Base-by-base conservation (phyloP, 257 asterid species). In the Nicotiana tabacum region DNA sequence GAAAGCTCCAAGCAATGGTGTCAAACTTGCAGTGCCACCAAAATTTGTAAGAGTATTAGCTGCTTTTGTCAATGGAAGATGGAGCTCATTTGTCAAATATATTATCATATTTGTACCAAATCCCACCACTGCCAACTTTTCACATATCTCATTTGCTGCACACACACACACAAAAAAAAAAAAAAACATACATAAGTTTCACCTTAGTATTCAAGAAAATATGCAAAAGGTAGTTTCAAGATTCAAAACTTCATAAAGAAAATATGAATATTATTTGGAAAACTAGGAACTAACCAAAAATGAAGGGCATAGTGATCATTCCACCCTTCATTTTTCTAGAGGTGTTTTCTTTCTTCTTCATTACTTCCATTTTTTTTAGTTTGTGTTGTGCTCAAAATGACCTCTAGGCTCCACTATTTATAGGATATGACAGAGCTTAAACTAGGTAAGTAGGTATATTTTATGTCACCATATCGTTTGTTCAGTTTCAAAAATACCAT, bases 41-140 rank as follows among this genome's bases (percentile, higher is more conserved):
- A 94, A 94, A 85, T 92, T 94, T 15, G 98, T 93, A 35, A 93
- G 91, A 1, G 98, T 94, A 79, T 94, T 93, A 48, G 98, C 98
- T 7, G 97, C 98, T 82, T 94, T 88, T 2, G 97, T 92, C 2
- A 94, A 87, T 5, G 98, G 97, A 81, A 94, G 70, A 83, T 94
- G 94, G 15, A 94, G 85, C 81, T 94, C 88, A 30, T 83, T 83
- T 65, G 97, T 94, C 83, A 94, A 87, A 84, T 94, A 93, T 86
- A 91, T 94, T 9, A 93, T 56, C 98, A 93, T 94, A 85, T 94
- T 94, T 9, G 95, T 33, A 17, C 91, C 84, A 83, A 94, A 92
- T 24, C 98, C 98, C 39, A 94, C 97, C 85, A 94, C 97, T 1
- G 98, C 98, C 88, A 94, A 80, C 87, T 94, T 94, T 88, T 94